phyloP scores from a whole-genome alignment of 805 yeast genomes.

The Kurtzmaniella cleridarum region DNA sequence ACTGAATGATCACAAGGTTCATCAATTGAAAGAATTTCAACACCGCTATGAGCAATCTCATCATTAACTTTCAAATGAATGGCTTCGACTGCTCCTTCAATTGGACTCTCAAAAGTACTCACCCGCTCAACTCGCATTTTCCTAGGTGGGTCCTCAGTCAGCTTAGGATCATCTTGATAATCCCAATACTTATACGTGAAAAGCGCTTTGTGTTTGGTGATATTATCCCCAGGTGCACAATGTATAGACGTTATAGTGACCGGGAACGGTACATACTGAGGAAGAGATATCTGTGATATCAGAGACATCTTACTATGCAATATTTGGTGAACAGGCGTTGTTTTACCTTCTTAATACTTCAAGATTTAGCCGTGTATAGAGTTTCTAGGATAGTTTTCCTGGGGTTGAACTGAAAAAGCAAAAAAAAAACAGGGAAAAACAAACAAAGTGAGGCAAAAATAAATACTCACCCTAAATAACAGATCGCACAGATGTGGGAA shows the following conservation, averaged over 20 bases:
- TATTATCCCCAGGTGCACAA: conserved; percentile 38
- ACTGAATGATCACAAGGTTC: conserved; percentile 92
- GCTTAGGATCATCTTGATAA: conserved; percentile 49
- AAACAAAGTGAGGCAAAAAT: too few species aligned
- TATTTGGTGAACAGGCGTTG: too few species aligned
- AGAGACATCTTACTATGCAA: conserved; percentile 18
- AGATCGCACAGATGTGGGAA: too few species aligned
- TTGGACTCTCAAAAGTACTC: conserved; percentile 78
- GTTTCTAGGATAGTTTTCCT: too few species aligned
- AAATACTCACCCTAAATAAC: too few species aligned
- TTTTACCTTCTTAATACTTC: too few species aligned
- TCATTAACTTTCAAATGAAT: conserved; percentile 55
- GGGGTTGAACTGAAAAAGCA: too few species aligned
- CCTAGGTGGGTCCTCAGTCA: conserved; percentile 36
- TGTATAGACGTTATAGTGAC: conserved; percentile 52
- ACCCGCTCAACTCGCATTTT: conserved; percentile 59
- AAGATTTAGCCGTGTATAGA: too few species aligned
- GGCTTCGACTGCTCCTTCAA: conserved; percentile 59
- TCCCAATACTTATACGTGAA: conserved; percentile 66
- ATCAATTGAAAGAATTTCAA: conserved; percentile 47
- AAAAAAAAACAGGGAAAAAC: too few species aligned
- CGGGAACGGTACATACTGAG: conserved; percentile 64
- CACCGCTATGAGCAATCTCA: conserved; percentile 45
- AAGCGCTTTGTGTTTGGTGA: conserved; percentile 49
- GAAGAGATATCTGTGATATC: conserved; percentile 48